Percentiles rank a stretch among this genome's conserved stretches.
Conservation (phyloP, 495 filamentous ascomycete species). For the Penicillium desertorum region DNA sequence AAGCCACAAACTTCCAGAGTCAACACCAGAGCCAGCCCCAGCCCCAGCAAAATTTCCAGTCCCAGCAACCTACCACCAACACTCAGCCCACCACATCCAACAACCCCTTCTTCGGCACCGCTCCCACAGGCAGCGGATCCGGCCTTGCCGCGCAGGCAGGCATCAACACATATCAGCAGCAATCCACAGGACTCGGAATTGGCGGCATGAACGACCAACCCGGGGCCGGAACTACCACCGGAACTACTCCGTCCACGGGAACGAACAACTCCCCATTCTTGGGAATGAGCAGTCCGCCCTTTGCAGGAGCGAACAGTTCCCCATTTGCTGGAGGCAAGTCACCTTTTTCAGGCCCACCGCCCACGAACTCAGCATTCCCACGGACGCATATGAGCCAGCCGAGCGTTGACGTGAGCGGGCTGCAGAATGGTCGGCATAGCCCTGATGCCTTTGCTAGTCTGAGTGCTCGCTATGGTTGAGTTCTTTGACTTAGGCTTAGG, state of each 20-base stretch:
- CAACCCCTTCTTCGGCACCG: conserved; percentile 42
- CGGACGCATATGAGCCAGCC: conserved; percentile 77
- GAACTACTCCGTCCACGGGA: background rate
- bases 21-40: conserved; percentile 29
- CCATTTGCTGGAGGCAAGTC: conserved; percentile 15
- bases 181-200: conserved; percentile 20
- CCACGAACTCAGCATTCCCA: conserved; percentile 18
- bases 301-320: conserved; percentile 14
- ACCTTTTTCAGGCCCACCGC: conserved; percentile 16
- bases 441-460: conserved; percentile 97
- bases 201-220: conserved; percentile 12
- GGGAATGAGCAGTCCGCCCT: conserved; percentile 16
- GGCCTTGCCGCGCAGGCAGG: conserved; percentile 30
- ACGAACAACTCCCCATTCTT: conserved; percentile 15
- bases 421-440: conserved; percentile 80
- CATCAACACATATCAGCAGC: conserved; percentile 15
- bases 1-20: conserved; percentile 18
- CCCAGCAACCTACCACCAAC: background rate
- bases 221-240: background rate
- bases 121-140: conserved; percentile 15
- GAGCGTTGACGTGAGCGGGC: conserved; percentile 77
- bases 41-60: conserved; percentile 25
- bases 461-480: conserved; percentile 60
- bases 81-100: conserved; percentile 23
- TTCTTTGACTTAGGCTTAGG: background rate